Evolutionary conservation across 164 flowering plant species (phyloP).

Genomic region (Cinnamomum chago): DNA sequence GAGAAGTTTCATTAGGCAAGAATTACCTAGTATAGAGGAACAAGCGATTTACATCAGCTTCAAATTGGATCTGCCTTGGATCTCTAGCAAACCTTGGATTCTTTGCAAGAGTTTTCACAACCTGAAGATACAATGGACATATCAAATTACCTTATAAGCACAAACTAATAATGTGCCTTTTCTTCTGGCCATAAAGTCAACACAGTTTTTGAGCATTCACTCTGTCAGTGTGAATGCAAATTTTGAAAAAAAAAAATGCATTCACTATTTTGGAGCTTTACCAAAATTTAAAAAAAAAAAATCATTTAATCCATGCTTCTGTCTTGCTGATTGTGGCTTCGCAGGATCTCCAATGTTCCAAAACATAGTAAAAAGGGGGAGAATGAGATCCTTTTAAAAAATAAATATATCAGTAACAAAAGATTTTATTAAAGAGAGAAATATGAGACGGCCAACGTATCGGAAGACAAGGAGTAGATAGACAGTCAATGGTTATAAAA

Average conservation of each 20-base stretch:
- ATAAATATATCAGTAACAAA: too few relatives aligned
- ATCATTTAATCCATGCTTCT: too few relatives aligned
- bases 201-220: not conserved
- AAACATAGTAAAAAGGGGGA: too few relatives aligned
- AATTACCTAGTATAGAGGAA: constrained; percentile 69
- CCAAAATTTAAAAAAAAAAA: too few relatives aligned
- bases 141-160: not conserved
- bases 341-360: too few relatives aligned
- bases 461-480: too few relatives aligned
- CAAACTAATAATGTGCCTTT: not conserved
- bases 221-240: not conserved
- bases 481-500: too few relatives aligned
- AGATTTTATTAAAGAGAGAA: too few relatives aligned
- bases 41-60: constrained; percentile 77
- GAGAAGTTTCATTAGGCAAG: not conserved
- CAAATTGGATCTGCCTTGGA: constrained; percentile 77
- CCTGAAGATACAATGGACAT: constrained; percentile 26
- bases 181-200: not conserved
- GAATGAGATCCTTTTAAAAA: too few relatives aligned
- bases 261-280: not conserved
- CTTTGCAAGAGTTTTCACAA: constrained; percentile 61
- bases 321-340: too few relatives aligned
- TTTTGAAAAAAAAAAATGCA: too few relatives aligned
- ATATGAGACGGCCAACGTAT: too few relatives aligned
- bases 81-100: constrained; percentile 63